Evolutionary conservation across 2,329 filamentous ascomycete species (phyloP).

Genomic region (Fusarium musae): DNA sequence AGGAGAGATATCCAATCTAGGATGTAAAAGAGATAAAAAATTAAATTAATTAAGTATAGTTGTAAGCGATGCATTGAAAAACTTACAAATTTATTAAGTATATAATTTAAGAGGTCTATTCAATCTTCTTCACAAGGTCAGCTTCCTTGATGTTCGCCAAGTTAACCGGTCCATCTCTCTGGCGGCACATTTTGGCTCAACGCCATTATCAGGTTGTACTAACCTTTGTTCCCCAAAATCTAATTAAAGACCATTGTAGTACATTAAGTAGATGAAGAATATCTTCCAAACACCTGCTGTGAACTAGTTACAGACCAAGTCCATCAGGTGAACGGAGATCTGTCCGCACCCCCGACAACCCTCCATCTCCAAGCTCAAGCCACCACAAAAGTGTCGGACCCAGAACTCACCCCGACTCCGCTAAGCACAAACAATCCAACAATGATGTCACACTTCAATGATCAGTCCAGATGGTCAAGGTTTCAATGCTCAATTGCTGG

Average conservation of each 20-base stretch:
- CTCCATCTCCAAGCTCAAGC: not conserved
- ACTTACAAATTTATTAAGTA: no score
- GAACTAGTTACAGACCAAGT: not conserved
- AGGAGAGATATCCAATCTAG: not conserved
- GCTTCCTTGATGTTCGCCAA: not conserved
- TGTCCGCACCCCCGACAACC: not conserved
- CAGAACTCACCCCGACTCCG: not conserved
- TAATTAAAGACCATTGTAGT: fast-evolving
- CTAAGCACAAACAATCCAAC: not conserved
- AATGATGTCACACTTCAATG: not conserved
- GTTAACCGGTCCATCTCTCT: fast-evolving
- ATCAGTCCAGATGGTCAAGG: not conserved
- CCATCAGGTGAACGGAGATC: not conserved
- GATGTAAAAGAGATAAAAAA: not conserved
- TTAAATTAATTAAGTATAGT: not conserved
- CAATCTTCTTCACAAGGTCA: no score
- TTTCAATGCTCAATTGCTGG: conserved; percentile 24
- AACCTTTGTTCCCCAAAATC: not conserved
- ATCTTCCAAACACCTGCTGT: not conserved
- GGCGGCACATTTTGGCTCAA: not conserved
- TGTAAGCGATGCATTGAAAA: no score
- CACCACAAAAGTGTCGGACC: not conserved
- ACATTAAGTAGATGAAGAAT: fast-evolving
- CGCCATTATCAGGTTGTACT: not conserved
- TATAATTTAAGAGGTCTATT: not conserved